Percentiles rank a stretch among this genome's conserved stretches.
phyloP scores from a whole-genome alignment of 2,329 filamentous ascomycete genomes.

The Byssothecium circinans region DNA sequence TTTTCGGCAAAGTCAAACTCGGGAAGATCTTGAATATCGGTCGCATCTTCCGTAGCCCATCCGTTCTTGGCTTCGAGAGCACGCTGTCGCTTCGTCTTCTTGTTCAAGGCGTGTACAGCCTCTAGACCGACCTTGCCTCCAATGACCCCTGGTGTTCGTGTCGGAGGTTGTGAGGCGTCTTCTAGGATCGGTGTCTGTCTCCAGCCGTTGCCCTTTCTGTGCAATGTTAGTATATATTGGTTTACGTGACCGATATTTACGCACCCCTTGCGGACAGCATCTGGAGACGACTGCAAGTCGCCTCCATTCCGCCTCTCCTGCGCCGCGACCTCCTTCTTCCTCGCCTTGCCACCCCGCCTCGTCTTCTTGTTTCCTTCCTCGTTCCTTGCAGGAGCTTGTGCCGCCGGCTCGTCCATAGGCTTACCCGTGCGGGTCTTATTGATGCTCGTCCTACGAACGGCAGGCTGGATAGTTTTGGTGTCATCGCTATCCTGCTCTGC shows the following conservation, averaged over 20 bases:
- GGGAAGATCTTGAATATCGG: constrained; percentile 87
- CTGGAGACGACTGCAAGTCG: constrained; percentile 28
- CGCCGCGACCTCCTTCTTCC: constrained; percentile 49
- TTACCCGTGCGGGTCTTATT: constrained; percentile 46
- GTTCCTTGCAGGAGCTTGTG: constrained; percentile 24
- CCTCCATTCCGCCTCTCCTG: constrained; percentile 42
- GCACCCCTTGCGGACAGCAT: constrained; percentile 36
- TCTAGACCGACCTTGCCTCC: constrained; percentile 41
- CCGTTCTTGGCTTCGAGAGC: constrained; percentile 68
- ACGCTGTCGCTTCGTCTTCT: constrained; percentile 51
- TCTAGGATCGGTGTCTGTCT: constrained; percentile 68
- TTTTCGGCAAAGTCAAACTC: constrained; percentile 94
- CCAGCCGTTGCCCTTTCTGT: constrained; percentile 64
- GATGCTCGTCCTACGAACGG: constrained; percentile 40
- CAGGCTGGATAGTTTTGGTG: constrained; percentile 26
- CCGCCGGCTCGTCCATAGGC: constrained; percentile 41
- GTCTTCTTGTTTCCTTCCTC: constrained; percentile 50
- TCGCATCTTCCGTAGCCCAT: constrained; percentile 95
- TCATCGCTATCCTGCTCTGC: constrained; percentile 43
- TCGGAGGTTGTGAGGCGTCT: constrained; percentile 52
- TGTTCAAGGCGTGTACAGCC: constrained; percentile 42
- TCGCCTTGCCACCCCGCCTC: constrained; percentile 47
- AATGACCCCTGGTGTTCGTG: constrained; percentile 42
- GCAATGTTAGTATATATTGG: constrained; percentile 12
- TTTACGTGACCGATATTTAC: constrained; percentile 25